These are phyloP conservation scores for Alternaria sp. DNA, from an alignment of 2,329 filamentous ascomycete species.

Conservation along the genomic window DNA sequence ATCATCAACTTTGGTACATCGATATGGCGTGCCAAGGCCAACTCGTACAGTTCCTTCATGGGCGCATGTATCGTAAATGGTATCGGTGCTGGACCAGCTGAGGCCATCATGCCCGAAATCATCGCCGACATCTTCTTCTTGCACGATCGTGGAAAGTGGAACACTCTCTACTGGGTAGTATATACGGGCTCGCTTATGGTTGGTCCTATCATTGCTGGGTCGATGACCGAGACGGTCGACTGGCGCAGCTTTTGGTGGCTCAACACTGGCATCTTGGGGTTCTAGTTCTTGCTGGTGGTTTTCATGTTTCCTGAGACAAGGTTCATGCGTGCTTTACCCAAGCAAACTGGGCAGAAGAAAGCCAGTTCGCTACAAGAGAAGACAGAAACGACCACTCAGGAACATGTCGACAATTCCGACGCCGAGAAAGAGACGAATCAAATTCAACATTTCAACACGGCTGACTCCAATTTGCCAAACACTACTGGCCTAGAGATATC, in stretches of 20 bases:
- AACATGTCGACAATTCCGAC: conserved; percentile 22
- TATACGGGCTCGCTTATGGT: conserved; percentile 71
- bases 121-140: conserved; percentile 73
- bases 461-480: conserved; percentile 25
- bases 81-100: conserved; percentile 68
- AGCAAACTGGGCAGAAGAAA: conserved; percentile 28
- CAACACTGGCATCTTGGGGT: conserved; percentile 64
- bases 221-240: conserved; percentile 66
- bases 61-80: conserved; percentile 69
- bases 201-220: conserved; percentile 65
- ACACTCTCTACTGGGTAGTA: conserved; percentile 67
- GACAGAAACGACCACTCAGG: conserved; percentile 17
- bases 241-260: conserved; percentile 74
- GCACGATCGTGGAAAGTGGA: conserved; percentile 69
- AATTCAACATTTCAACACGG: conserved; percentile 39
- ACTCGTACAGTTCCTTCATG: conserved; percentile 69
- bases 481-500: conserved; percentile 36
- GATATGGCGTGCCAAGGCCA: conserved; percentile 67
- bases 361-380: conserved; percentile 32
- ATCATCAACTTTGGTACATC: conserved; percentile 62
- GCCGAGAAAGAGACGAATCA: conserved; percentile 35
- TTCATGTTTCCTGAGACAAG: conserved; percentile 71
- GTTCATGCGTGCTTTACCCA: conserved; percentile 60
- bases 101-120: conserved; percentile 69
- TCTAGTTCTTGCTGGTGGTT: conserved; percentile 61